Conservation (phyloP, 2,329 filamentous ascomycete species). For the Raffaelea ambrosiae region DNA sequence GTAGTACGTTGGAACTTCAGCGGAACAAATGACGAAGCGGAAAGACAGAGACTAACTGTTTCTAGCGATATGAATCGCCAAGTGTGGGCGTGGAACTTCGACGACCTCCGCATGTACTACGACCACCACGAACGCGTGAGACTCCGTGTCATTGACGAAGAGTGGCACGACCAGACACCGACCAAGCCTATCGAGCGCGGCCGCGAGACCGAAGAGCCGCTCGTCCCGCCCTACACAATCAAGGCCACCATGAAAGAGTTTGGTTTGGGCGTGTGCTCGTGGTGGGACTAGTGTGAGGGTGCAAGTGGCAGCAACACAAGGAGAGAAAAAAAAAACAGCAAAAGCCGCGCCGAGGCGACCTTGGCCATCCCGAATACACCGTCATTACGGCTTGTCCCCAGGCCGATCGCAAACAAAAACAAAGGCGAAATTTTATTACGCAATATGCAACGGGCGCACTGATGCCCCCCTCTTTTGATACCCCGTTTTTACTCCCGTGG, state of each 20-base stretch:
- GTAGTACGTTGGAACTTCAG: constrained; percentile 44
- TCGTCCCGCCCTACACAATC: constrained; percentile 64
- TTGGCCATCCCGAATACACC: no score
- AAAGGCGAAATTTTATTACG: not conserved
- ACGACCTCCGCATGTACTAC: constrained; percentile 70
- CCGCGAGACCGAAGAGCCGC: constrained; percentile 45
- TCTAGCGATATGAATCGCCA: constrained; percentile 63
- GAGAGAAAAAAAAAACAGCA: no score
- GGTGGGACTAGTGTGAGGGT: constrained; percentile 25
- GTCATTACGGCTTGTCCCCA: no score
- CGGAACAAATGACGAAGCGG: not conserved
- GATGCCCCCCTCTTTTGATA: no score
- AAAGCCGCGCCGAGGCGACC: no score
- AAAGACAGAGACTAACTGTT: not conserved
- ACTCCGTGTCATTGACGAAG: constrained; percentile 76
- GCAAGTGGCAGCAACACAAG: no score
- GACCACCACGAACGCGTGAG: constrained; percentile 85
- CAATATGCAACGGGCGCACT: not conserved
- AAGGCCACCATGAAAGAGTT: constrained; percentile 55
- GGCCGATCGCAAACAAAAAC: not conserved
- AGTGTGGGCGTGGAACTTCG: constrained; percentile 77
- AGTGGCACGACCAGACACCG: constrained; percentile 84
- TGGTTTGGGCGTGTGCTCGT: constrained; percentile 54
- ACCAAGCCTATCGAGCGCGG: constrained; percentile 54
- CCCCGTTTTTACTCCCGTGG: no score